phyloP scores from a whole-genome alignment of 2,329 filamentous ascomycete genomes.

The Neonectria neomacrospora region DNA sequence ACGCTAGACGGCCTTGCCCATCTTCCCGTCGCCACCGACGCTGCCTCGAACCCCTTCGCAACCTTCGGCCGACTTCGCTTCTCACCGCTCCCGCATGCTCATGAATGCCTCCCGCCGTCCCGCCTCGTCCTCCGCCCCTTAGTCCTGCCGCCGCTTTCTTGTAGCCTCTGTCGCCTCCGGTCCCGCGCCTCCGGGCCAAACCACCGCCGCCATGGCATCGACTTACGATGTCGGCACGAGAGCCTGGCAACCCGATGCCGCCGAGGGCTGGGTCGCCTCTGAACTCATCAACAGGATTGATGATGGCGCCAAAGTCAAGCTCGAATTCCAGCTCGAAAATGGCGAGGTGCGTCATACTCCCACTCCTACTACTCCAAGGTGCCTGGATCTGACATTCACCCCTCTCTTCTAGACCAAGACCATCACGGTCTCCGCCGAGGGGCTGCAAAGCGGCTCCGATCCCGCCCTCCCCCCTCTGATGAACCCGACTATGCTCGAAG shows the following conservation, averaged over 20 bases:
- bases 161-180: constrained; percentile 40
- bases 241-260: constrained; percentile 97
- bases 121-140: constrained; percentile 34
- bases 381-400: neutral
- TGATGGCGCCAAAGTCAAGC: constrained; percentile 85
- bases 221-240: constrained; percentile 95
- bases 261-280: constrained; percentile 97
- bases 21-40: constrained; percentile 22
- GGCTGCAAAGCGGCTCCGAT: constrained; percentile 81
- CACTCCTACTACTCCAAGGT: neutral
- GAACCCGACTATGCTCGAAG: constrained; percentile 98
- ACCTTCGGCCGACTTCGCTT: constrained; percentile 35
- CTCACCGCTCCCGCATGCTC: constrained; percentile 37
- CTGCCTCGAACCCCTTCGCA: constrained; percentile 12
- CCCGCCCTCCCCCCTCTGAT: constrained; percentile 88
- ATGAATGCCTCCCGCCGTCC: constrained; percentile 46
- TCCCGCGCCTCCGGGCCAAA: constrained; percentile 43
- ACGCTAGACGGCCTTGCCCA: constrained; percentile 8
- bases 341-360: constrained; percentile 76
- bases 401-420: constrained; percentile 68
- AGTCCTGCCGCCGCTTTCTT: constrained; percentile 37
- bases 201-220: constrained; percentile 77
- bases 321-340: constrained; percentile 91
- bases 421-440: constrained; percentile 80
- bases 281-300: constrained; percentile 89